A percentile compares a stretch with the other conserved stretches of the same genome.
These are phyloP conservation scores for Zygosaccharomyces gambellarensis DNA, from an alignment of 805 yeast genomes.

Conservation along the genomic window DNA sequence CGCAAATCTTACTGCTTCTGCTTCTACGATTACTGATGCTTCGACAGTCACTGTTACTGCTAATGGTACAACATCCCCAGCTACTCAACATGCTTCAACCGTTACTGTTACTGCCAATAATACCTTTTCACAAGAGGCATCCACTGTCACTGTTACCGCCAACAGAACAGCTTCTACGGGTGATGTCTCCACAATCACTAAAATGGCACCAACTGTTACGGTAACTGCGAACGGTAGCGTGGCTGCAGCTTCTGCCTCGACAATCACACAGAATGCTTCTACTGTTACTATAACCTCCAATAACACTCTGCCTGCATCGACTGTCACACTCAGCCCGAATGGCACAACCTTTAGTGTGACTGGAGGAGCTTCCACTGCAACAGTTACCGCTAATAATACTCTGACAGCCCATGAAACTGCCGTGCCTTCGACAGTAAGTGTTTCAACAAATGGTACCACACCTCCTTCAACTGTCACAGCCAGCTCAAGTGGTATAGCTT, in stretches of 20 bases:
- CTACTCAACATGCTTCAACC: no score
- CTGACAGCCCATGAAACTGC: no score
- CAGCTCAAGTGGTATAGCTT: background rate
- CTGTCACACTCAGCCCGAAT: no score
- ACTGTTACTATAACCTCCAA: no score
- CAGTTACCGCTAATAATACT: background rate
- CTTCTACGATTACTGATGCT: background rate
- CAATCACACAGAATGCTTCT: no score
- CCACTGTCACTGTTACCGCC: slow-evolving; percentile 3
- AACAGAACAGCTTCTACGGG: background rate
- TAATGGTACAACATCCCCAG: background rate
- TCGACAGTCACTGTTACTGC: background rate
- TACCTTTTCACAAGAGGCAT: background rate
- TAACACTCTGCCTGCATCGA: no score
- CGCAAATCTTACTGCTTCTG: background rate
- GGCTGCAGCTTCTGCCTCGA: no score
- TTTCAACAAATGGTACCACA: background rate
- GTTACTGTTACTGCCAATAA: slow-evolving; percentile 2
- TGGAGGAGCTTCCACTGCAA: background rate
- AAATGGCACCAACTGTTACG: background rate
- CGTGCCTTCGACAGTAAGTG: background rate
- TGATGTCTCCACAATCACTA: background rate
- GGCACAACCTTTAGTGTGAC: no score
- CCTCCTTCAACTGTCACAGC: background rate
- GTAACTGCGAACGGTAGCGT: background rate